These are phyloP conservation scores for Penicillium parvum DNA, from an alignment of 495 filamentous ascomycete genomes.

Conservation along the genomic window DNA sequence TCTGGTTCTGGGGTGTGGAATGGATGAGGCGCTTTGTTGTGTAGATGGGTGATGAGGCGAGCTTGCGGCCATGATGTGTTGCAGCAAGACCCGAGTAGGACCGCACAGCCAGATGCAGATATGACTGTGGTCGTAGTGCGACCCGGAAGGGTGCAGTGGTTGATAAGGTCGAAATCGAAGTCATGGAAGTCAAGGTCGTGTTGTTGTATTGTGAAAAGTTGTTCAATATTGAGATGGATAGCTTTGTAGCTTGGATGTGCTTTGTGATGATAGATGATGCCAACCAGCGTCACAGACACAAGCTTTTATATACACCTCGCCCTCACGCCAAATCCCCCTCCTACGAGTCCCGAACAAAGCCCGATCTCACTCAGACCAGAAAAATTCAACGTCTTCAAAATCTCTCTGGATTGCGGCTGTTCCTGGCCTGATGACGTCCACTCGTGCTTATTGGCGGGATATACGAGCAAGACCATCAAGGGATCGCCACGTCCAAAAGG, in stretches of 20 bases:
- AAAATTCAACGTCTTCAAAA: no score
- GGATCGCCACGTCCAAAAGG: no score
- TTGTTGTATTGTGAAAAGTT: not conserved
- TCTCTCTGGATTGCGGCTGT: slow-evolving; percentile 1
- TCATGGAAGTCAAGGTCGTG: slow-evolving; percentile 2
- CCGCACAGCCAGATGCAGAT: slow-evolving; percentile 24
- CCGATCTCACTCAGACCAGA: no score
- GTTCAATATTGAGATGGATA: not conserved
- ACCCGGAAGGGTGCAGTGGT: slow-evolving; percentile 31
- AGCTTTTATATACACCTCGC: slow-evolving; percentile 1
- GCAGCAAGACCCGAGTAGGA: slow-evolving; percentile 24
- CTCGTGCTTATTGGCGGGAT: slow-evolving; percentile 7
- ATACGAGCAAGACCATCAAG: no score
- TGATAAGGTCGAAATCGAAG: slow-evolving; percentile 20
- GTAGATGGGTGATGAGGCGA: slow-evolving; percentile 6
- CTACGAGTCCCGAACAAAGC: slow-evolving; percentile 5
- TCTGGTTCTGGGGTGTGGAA: slow-evolving; percentile 31
- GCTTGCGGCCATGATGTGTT: no score
- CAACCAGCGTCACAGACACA: not conserved
- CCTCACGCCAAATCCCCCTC: not conserved
- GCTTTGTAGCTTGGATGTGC: not conserved
- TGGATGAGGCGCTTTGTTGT: slow-evolving; percentile 33
- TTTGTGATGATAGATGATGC: no score
- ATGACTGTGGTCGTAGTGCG: slow-evolving; percentile 24
- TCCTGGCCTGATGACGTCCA: slow-evolving; percentile 10